phyloP scores from a whole-genome alignment of 2,329 filamentous ascomycete genomes.

The Colletotrichum sp. region DNA sequence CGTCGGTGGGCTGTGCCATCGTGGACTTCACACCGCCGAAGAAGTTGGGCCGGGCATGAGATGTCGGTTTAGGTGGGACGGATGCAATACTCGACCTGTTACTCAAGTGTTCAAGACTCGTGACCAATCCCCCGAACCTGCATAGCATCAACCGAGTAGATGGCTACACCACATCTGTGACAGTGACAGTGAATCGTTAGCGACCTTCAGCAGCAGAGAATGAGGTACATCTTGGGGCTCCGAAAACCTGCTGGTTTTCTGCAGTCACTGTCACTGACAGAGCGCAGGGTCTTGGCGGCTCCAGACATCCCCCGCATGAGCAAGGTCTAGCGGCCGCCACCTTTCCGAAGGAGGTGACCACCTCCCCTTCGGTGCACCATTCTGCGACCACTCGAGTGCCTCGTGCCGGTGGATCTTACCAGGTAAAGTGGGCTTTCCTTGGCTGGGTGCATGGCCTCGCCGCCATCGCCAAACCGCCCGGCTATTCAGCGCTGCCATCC shows the following conservation, averaged over 20 bases:
- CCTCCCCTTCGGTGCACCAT: constrained; percentile 5
- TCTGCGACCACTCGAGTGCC: constrained; percentile 17
- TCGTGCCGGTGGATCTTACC: constrained; percentile 20
- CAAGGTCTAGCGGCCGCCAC: neutral
- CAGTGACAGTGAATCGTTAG: neutral
- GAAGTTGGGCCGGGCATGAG: neutral
- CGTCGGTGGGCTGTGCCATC: constrained; percentile 4
- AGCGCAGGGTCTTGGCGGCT: constrained; percentile 18
- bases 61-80: neutral
- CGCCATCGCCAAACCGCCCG: constrained; percentile 11
- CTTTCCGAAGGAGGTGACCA: neutral
- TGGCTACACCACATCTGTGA: neutral
- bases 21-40: neutral
- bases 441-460: neutral
- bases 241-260: neutral
- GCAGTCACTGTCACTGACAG: neutral
- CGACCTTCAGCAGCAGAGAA: neutral
- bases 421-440: constrained; percentile 9
- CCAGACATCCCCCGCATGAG: constrained; percentile 15
- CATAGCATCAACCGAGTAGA: neutral
- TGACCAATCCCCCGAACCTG: neutral
- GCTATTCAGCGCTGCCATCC: neutral
- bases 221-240: neutral
- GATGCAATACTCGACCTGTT: neutral
- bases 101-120: neutral